phyloP scores from a whole-genome alignment of 2,329 filamentous ascomycete genomes.

The Botrytis cinerea region DNA sequence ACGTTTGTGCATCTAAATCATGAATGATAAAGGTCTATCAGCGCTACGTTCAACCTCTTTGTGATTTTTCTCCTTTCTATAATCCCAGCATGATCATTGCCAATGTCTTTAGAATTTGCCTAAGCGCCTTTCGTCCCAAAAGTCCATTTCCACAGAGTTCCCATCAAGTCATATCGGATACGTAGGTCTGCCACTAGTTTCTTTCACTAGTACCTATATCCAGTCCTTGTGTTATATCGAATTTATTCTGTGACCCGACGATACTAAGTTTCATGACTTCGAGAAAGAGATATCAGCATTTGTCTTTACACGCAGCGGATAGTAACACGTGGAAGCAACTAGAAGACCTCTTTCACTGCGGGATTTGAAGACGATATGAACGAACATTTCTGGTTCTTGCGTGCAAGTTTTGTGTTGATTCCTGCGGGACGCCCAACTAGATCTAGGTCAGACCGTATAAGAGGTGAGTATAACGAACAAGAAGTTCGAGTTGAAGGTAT shows the following conservation, averaged over 20 bases:
- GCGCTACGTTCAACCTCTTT: not conserved
- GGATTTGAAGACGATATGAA: constrained; percentile 82
- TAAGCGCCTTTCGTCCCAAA: not conserved
- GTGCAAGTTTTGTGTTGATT: constrained; percentile 88
- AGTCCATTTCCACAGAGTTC: rapidly evolving
- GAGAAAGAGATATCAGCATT: not conserved
- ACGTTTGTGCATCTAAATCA: too few species aligned
- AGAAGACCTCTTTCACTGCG: constrained; percentile 68
- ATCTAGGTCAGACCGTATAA: constrained; percentile 35
- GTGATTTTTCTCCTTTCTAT: not conserved
- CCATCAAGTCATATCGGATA: not conserved
- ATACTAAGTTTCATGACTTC: not conserved
- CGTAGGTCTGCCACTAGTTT: not conserved
- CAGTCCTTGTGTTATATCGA: not conserved
- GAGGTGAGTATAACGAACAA: constrained; percentile 77
- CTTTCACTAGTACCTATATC: not conserved
- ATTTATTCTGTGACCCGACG: not conserved
- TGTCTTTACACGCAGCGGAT: not conserved
- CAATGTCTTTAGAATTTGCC: not conserved
- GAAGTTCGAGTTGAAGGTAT: constrained; percentile 94
- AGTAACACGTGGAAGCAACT: not conserved
- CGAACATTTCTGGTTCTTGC: constrained; percentile 82
- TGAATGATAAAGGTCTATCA: not conserved
- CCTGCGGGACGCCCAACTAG: constrained; percentile 63
- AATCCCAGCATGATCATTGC: not conserved